Evolutionary conservation across 164 flowering plant species (phyloP).

Genomic region (Nelumbo lutea): DNA sequence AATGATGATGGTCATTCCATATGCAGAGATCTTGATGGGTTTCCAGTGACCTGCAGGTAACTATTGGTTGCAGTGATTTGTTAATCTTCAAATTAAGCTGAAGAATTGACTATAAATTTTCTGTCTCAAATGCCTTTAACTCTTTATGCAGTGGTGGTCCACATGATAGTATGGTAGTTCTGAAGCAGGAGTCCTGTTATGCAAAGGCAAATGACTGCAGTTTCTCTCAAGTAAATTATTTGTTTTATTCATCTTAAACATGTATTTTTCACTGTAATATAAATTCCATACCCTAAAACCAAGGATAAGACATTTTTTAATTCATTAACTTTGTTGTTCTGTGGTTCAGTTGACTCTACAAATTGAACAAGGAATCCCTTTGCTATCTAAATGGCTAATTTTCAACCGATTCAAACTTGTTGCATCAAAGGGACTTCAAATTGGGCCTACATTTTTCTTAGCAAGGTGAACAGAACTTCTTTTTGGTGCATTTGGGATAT

Average conservation of each 20-base stretch:
- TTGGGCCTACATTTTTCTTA: conserved; percentile 84
- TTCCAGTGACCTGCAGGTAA: conserved; percentile 91
- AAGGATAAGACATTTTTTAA: background rate
- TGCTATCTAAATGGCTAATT: conserved; percentile 77
- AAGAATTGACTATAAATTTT: conserved; percentile 2
- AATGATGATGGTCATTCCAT: conserved; percentile 77
- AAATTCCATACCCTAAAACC: background rate
- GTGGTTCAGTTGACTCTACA: conserved; percentile 66
- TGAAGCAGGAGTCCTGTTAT: conserved; percentile 84
- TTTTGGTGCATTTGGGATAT: background rate
- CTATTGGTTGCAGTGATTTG: background rate
- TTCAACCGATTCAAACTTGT: conserved; percentile 83
- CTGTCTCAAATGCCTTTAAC: conserved; percentile 4
- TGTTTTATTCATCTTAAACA: background rate
- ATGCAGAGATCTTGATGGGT: conserved; percentile 73
- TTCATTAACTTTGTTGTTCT: background rate
- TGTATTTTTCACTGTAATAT: background rate
- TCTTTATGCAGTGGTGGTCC: conserved; percentile 53
- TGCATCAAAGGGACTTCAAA: conserved; percentile 72
- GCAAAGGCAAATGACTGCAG: conserved; percentile 63
- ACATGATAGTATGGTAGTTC: conserved; percentile 81
- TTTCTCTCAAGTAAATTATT: conserved; percentile 61
- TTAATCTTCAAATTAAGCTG: background rate
- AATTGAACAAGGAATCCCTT: conserved; percentile 93
- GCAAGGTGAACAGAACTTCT: conserved; percentile 44